Percentiles rank a stretch among this genome's conserved stretches.
These are phyloP conservation scores for Pyronema domesticum DNA, from an alignment of 495 filamentous ascomycete genomes.

Conservation along the genomic window DNA sequence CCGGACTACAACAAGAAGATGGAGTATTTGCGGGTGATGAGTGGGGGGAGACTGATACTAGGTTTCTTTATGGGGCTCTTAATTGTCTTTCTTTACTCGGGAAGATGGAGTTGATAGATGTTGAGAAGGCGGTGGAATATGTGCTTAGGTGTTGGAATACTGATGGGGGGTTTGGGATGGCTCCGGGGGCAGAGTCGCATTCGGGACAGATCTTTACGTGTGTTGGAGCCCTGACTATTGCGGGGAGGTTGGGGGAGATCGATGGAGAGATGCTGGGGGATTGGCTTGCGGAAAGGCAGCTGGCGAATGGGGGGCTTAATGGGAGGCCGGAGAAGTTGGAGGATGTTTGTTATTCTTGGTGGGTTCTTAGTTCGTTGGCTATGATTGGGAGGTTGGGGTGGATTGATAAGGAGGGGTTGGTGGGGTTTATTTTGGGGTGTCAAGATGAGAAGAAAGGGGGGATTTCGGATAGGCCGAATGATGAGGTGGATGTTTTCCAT, in stretches of 20 bases:
- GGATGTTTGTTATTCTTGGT: conserved; percentile 98
- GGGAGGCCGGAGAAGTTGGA: conserved; percentile 88
- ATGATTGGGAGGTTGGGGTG: conserved; percentile 80
- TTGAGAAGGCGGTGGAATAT: conserved; percentile 59
- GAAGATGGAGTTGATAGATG: conserved; percentile 50
- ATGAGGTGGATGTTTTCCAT: conserved; percentile 97
- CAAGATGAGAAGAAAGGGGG: conserved; percentile 72
- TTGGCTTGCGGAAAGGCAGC: conserved; percentile 87
- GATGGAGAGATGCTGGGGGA: conserved; percentile 50
- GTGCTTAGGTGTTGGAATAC: conserved; percentile 70
- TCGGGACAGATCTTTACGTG: conserved; percentile 90
- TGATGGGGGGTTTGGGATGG: conserved; percentile 81
- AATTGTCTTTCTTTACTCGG: conserved; percentile 70
- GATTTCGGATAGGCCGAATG: conserved; percentile 72
- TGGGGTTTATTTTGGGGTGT: conserved; percentile 63
- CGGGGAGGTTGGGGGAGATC: conserved; percentile 37
- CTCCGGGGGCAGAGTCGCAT: conserved; percentile 80
- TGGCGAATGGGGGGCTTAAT: conserved; percentile 75
- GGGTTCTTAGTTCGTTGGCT: conserved; percentile 59
- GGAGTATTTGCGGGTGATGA: conserved; percentile 85
- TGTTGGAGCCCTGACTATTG: conserved; percentile 72
- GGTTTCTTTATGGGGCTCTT: conserved; percentile 78
- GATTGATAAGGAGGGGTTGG: conserved; percentile 68
- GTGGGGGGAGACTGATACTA: conserved; percentile 90
- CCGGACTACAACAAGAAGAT: conserved; percentile 54